Base-by-base conservation (phyloP, 2,329 filamentous ascomycete species). In the Paramyrothecium roridum region DNA sequence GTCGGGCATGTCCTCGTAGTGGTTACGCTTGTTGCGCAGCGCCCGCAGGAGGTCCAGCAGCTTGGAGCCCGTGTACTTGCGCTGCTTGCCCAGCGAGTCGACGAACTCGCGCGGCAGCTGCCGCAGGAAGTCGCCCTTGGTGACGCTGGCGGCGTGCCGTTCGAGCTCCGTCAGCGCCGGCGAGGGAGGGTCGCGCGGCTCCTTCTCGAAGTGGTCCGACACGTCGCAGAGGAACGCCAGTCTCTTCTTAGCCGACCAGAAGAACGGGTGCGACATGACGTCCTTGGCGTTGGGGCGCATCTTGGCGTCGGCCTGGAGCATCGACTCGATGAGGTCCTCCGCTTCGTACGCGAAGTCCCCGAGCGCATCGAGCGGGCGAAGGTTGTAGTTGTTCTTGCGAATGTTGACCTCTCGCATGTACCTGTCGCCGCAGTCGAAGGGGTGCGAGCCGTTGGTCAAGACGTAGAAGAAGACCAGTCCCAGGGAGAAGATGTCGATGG, bases 391-490 rank as follows among this genome's bases (percentile, higher is more conserved):
- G 60, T 91, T 90, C 70, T 96, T 96, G 65, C 96, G 92, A 65
- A 99, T 98, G 72, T 99, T 98, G 65, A 96, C 90, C 73, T 99
- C 95, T 52, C 95, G 86, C 85, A 96, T 96, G 78, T 95, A 98
- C 51, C 91, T 87, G 67, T 95, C 92, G 54, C 95, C 93, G 59
- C 92, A 93, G 68, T 97, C 93, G 65, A 96, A 99, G 0, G 95
- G 95, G 70, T 99, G 95, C 2, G 83, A 85, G 17, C 95, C 95
- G 59, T 92, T 90, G 2, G 93, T 97, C 57, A 99, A 80, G n/a
- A 98, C 93, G 70, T 97, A 99, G 76, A 93, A 98, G 78, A 97
- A 99, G n/a, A 99, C 92, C 53, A 96, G 88, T 1, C 95, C 95
- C 37, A 99, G 82, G 0, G 93, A 96, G 76, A 99, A 99, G 23